Base-by-base conservation (phyloP, 1,284 basidiomycete genomes). In the Cystobasidium slooffiae region DNA sequence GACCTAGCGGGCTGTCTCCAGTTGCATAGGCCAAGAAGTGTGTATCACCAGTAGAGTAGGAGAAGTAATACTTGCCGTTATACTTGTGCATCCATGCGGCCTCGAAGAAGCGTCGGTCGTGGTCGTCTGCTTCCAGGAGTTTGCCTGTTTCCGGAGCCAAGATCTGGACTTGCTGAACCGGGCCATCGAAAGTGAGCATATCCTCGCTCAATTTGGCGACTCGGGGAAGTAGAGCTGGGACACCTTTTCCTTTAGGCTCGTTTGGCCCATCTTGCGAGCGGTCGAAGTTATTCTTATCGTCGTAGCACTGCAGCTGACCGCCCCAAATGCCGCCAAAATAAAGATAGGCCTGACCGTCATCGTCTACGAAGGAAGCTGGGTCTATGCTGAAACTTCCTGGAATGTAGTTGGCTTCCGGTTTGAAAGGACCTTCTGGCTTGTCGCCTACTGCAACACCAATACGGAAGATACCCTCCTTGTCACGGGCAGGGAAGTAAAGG, bases 321-420 rank as follows among this genome's bases (percentile, higher is more conserved):
- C 80, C 81, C 80, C 81, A 81, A 39, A 82, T 77, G 0, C 80
- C 80, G 43, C 81, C 80, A 69, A 81, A 80, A 75, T 81, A 81
- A 63, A 80, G 70, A 72, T 81, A 81, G 9, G 79, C 76, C 20
- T 63, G 31, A 20, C 80, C 80, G 68, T 80, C 79, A 46, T 79
- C 77, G 69, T 82, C 81, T 16, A 79, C 78, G 64, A 81, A 82
- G 0, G 79, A 74, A 0, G 80, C 79, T 0, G 81, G 80, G 76
- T 82, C 80, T 68, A 81, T 81, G 39, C 77, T 77, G 78, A 78
- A 82, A 55, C 68, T 76, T 43, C 76, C 77, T 37, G 75, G 74
- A 69, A 81, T 81, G n/a, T 77, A 72, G 47, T 77, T 67, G 47
- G 78, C 76, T 58, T 81, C 77, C 6, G 81, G 77, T 9, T 49